A percentile compares a stretch with the other conserved stretches of the same genome.
These are phyloP conservation scores for Magnaporthiopsis incrustans DNA, from an alignment of 2,329 filamentous ascomycete species.

Conservation along the genomic window DNA sequence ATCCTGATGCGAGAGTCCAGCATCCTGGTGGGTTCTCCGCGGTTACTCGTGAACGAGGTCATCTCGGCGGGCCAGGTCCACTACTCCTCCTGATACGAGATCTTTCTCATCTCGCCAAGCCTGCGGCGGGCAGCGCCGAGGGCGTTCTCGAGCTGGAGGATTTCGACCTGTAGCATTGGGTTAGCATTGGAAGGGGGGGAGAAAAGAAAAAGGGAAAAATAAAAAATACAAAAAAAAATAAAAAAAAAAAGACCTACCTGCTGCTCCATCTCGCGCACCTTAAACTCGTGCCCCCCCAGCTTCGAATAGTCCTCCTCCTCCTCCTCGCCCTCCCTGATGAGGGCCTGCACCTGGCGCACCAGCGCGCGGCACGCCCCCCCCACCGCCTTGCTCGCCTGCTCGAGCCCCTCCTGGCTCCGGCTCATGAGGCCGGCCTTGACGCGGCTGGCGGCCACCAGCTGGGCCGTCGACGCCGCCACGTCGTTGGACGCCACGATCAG, in stretches of 20 bases:
- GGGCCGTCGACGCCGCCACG: constrained; percentile 90
- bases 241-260: constrained; percentile 55
- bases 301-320: constrained; percentile 82
- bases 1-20: no score
- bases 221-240: constrained; percentile 4
- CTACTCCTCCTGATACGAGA: constrained; percentile 78
- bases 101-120: constrained; percentile 96
- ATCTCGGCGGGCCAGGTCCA: no score
- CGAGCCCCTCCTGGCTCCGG: constrained; percentile 87
- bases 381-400: constrained; percentile 87
- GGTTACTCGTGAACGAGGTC: no score
- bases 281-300: constrained; percentile 91
- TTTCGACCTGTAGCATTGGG: no score
- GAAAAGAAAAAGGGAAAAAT: not conserved
- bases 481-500: constrained; percentile 97
- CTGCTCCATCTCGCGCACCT: constrained; percentile 98
- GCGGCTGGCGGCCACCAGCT: constrained; percentile 88
- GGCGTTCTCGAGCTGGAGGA: constrained; percentile 86
- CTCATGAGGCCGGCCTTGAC: constrained; percentile 99
- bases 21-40: no score
- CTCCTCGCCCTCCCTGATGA: constrained; percentile 80
- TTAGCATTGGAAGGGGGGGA: no score
- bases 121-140: constrained; percentile 71
- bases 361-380: constrained; percentile 79
- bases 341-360: constrained; percentile 86